Base-by-base conservation (phyloP, 2,329 filamentous ascomycete species). In the Truncatella angustata region DNA sequence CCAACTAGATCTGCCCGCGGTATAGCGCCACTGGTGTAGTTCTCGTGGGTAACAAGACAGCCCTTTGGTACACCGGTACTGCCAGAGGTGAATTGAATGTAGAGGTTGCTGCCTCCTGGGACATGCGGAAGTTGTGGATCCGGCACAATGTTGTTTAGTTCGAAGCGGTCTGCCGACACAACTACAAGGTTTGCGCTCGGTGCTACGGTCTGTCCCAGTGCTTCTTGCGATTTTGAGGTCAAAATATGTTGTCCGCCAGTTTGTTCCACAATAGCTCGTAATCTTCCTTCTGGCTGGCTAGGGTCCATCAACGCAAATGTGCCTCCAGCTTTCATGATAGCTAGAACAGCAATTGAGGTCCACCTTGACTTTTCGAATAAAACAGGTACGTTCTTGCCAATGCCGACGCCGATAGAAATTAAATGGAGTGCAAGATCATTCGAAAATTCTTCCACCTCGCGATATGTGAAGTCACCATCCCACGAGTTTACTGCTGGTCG, bases 41-140 rank as follows among this genome's bases (percentile, higher is more conserved):
- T 76, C 30, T 63, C 67, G 53, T 80, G 77, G 2, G 72, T 72
- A 52, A 78, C 70, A 42, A 85, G 72, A 4, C 85, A 82, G 20
- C 83, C 84, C 68, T 86, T 86, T 1, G 83, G 84, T 53, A 76
- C 78, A 5, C 84, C 83, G 0, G 84, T 86, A 54, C 81, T 86
- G 12, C 83, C 83, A 1, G 82, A 86, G 10, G 83, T 86, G 62
- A 85, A 86, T 60, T 86, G 84, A 59, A 85, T 79, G 54, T 79
- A 80, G 30, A 78, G 70, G 7, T 74, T 70, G 1, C 70, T 65
- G 4, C 64, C 63, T 2, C 74, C 57, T 3, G 84, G 66, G n/a
- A 78, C 72, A 0, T 52, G 45, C 0, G 72, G 71, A 1, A 74
- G 60, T 9, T 56, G 32, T 42, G 58, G 26, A 53, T 55, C 14